Evolutionary conservation across 2,329 filamentous ascomycete species (phyloP), one percentile per base, ranked within the genome.

Genomic region (Verticillium longisporum): DNA sequence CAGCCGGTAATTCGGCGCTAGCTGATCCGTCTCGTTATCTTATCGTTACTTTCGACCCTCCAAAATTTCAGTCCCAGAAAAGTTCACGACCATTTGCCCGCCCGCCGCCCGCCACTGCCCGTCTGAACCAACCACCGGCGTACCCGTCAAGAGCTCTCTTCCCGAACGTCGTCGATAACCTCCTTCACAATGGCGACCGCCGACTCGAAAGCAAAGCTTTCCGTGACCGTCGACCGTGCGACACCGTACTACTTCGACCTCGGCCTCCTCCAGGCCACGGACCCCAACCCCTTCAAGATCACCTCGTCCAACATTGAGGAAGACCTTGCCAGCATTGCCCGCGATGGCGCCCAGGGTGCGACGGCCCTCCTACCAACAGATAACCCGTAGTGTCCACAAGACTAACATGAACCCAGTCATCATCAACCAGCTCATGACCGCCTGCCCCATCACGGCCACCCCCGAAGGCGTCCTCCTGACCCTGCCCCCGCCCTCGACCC

Each of bases 231-330:
- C 71, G 81, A 88, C 63, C 96, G 96, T 77, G 88, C 92, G 4
- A 96, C 90, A 6, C 92, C 93, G 10, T 96, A 96, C 80, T 92
- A 87, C 67, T 97, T 96, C 79, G 92, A 97, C 74, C 88, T 97
- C n/a, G 80, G 92, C 67, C 87, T 96, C 72, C 88, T 98, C 60
- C 84, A 96, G 72, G 89, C 87, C 75, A 88, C 88, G 71, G 95
- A 98, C 77, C 85, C 92, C 45, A 98, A 97, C 77, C 91, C 94
- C 2, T 79, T 95, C 58, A 78, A 83, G 57, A 76, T 87, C 64
- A 77, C 83, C 68, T 75, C 75, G 59, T 65, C 74, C 34, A 71
- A 79, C 41, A 76, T 88, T 65, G 91, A 97, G 75, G 78, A 81
- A 33, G 83, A 85, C 61, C 87, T 98, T 63, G 82, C 88, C 64